These are phyloP conservation scores for Pythium diclinum DNA, from an alignment of 352 stramenopile genomes.

Conservation along the genomic window DNA sequence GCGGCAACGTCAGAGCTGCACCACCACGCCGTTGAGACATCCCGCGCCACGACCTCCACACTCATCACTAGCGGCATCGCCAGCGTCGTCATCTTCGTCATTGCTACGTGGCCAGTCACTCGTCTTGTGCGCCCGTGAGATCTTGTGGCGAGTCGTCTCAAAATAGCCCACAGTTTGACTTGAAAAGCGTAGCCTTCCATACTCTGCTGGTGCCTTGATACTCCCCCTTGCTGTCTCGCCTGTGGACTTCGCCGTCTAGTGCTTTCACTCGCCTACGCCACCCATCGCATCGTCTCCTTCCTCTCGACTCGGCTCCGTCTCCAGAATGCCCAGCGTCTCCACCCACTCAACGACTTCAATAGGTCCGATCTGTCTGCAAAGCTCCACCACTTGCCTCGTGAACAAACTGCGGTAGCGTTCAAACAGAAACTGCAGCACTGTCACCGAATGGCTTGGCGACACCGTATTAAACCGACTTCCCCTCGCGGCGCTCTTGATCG, in stretches of 20 bases:
- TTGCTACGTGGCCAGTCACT: neutral
- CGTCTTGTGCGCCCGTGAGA: neutral
- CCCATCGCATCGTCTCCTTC: too few species aligned
- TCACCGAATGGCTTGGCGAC: neutral
- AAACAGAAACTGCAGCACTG: neutral
- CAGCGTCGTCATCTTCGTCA: neutral
- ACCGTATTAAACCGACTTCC: neutral
- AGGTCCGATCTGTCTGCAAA: neutral
- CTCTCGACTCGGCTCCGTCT: neutral
- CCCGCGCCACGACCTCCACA: slow-evolving; percentile 9
- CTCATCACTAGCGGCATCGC: slow-evolving; percentile 2
- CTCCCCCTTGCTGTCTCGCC: too few species aligned
- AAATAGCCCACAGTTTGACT: neutral
- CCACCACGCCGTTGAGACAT: slow-evolving; percentile 10
- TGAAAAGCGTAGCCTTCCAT: too few species aligned
- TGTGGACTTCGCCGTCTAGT: too few species aligned
- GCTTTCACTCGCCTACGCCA: too few species aligned
- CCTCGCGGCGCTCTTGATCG: slow-evolving; percentile 1
- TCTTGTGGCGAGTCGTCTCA: neutral
- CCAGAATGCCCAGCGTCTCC: neutral
- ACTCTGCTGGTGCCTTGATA: too few species aligned
- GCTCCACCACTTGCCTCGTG: neutral
- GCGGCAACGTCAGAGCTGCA: neutral
- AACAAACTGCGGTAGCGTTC: neutral
- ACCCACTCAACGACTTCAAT: neutral